Conservation (phyloP, 2,329 filamentous ascomycete genomes). For the Xylogone sp. region DNA sequence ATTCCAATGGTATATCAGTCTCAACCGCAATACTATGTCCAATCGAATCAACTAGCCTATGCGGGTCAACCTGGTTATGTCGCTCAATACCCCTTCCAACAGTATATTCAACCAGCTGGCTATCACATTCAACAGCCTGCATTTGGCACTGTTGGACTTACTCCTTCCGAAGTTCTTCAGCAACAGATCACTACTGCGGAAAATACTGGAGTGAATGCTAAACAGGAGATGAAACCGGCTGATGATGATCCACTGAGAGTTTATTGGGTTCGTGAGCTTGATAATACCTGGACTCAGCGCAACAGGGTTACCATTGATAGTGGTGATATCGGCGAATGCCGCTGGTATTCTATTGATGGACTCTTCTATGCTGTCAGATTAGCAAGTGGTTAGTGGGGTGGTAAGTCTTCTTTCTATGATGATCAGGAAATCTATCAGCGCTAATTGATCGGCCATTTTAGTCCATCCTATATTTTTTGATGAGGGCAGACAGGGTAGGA, state of each 20-base stretch:
- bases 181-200: constrained; percentile 19
- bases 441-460: too few relatives aligned
- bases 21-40: not conserved
- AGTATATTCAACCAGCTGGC: not conserved
- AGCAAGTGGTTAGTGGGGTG: constrained; percentile 21
- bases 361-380: constrained; percentile 59
- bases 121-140: constrained; percentile 15
- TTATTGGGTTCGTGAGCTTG: constrained; percentile 59
- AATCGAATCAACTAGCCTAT: not conserved
- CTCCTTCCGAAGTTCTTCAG: constrained; percentile 16
- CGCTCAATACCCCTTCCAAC: not conserved
- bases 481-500: too few relatives aligned
- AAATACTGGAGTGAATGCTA: constrained; percentile 15
- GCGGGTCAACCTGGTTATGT: not conserved
- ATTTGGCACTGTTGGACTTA: constrained; percentile 14
- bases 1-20: not conserved
- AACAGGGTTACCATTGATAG: constrained; percentile 58
- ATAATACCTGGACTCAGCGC: constrained; percentile 56
- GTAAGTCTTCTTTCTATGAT: not conserved
- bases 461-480: too few relatives aligned
- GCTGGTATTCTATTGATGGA: constrained; percentile 58
- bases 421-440: too few relatives aligned
- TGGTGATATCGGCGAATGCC: constrained; percentile 44
- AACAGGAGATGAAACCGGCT: constrained; percentile 58
- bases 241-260: constrained; percentile 57